These are phyloP conservation scores for Durusdinium trenchii DNA, from an alignment of 73 alveolate genomes.

Conservation along the genomic window DNA sequence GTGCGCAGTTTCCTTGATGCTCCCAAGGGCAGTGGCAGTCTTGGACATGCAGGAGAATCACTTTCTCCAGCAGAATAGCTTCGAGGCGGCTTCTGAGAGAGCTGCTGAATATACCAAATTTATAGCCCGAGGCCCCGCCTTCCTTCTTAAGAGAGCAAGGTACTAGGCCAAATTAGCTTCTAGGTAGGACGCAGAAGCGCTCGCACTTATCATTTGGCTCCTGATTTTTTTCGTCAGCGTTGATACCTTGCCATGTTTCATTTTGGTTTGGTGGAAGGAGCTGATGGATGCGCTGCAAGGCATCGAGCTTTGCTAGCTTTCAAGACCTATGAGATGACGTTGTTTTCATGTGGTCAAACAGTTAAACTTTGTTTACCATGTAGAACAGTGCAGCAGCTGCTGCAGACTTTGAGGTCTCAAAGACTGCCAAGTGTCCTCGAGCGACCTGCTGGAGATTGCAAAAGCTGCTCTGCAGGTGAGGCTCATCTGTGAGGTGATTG, in stretches of 20 bases:
- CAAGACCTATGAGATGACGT: too few species aligned
- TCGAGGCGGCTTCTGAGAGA: slow-evolving; percentile 55
- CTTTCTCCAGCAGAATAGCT: slow-evolving; percentile 53
- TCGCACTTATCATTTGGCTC: too few species aligned
- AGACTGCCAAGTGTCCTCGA: slow-evolving; percentile 4
- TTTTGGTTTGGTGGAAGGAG: neutral
- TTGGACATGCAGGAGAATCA: slow-evolving; percentile 64
- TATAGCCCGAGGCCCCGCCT: too few species aligned
- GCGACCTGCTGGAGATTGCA: slow-evolving; percentile 52
- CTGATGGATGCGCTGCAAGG: slow-evolving; percentile 83
- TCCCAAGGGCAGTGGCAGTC: slow-evolving; percentile 67
- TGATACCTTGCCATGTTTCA: neutral
- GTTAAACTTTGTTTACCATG: neutral
- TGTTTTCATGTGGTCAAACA: too few species aligned
- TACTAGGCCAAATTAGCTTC: too few species aligned
- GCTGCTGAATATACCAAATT: too few species aligned
- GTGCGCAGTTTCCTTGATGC: neutral
- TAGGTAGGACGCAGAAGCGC: too few species aligned
- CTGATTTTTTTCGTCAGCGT: neutral
- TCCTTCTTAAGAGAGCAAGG: too few species aligned
- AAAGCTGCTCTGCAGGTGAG: slow-evolving; percentile 6
- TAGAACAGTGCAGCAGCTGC: neutral
- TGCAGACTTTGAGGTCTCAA: slow-evolving; percentile 43
- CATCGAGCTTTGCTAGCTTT: neutral
- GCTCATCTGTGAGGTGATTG: too few species aligned